Base-by-base conservation (phyloP, 2,329 filamentous ascomycete genomes). In the Fusarium sp. region DNA sequence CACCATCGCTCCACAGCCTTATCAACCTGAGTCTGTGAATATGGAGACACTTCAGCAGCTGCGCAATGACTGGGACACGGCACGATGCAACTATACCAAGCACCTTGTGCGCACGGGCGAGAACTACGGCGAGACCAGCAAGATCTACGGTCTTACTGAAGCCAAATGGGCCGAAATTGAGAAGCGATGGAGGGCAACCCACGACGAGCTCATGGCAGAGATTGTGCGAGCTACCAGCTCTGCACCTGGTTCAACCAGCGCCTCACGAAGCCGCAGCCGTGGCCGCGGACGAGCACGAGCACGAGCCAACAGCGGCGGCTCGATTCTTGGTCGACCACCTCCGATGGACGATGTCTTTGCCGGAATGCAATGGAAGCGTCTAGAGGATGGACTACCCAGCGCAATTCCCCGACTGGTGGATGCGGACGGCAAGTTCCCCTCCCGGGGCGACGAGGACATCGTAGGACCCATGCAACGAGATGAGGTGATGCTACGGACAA, bases 91-190 rank as follows among this genome's bases (percentile, higher is more conserved):
- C 76, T 97, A 94, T 80, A 92, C 92, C 69, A 95, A 94, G 77
- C 94, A 97, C 74, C 87, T 96, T 20, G 91, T 93, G 13, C 91
- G 93, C 58, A 96, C 92, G 0, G 91, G 92, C 56, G 94, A 97
- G 78, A 93, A 97, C 79, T 97, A 97, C 72, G 94, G 94, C 17
- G 85, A 90, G 33, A 97, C 93, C 1, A 97, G 94, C 53, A 96
- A 93, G 77, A 96, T 92, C 56, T 97, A 94, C 80, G 87, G 85
- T 50, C 84, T 96, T 57, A 97, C 94, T 1, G 90, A 96, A 77
- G 87, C 91, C 63, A 98, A 98, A 78, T 97, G 95, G 95, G 86
- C 89, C 25, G 88, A 90, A 71, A 91, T 92, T 41, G 92, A 97
- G 76, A 83, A 83, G 3, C 81, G 84, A 57, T 97, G 94, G 95